Conservation (phyloP, 2,329 filamentous ascomycete species). For the Aspergillus sp. region DNA sequence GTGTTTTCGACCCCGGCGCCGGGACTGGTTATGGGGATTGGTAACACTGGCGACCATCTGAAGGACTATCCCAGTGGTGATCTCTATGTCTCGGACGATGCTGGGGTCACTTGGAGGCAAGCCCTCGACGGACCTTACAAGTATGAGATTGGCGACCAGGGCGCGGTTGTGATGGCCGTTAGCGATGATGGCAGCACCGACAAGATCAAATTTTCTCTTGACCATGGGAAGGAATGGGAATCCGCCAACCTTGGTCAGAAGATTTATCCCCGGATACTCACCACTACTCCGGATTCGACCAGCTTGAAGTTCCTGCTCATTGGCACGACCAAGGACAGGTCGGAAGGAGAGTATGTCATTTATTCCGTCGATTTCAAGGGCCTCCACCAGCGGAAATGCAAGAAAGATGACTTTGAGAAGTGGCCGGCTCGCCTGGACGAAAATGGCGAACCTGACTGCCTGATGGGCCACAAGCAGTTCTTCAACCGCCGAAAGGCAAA, state of each 20-base stretch:
- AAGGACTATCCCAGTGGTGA: conserved; percentile 62
- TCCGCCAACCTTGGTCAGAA: conserved; percentile 60
- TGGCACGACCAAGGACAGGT: conserved; percentile 47
- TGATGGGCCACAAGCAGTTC: conserved; percentile 93
- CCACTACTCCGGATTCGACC: conserved; percentile 85
- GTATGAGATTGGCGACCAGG: conserved; percentile 92
- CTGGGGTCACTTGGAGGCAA: conserved; percentile 73
- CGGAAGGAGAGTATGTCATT: conserved; percentile 48
- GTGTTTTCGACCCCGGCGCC: conserved; percentile 92
- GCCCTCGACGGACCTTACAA: conserved; percentile 73
- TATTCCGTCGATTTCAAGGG: conserved; percentile 76
- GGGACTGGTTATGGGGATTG: conserved; percentile 86
- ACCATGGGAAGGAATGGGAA: conserved; percentile 82
- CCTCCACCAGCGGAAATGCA: conserved; percentile 71
- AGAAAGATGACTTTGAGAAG: conserved; percentile 61
- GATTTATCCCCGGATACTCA: conserved; percentile 63
- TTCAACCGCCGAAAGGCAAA: conserved; percentile 78
- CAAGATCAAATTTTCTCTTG: conserved; percentile 64
- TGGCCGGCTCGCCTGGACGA: conserved; percentile 80
- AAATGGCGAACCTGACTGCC: conserved; percentile 70
- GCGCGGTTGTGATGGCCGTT: conserved; percentile 77
- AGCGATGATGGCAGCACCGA: conserved; percentile 56
- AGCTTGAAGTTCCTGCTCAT: conserved; percentile 82
- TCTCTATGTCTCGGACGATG: conserved; percentile 83
- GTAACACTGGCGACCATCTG: conserved; percentile 73